Evolutionary conservation across 2,329 filamentous ascomycete genomes (phyloP), one percentile per base, ranked within the genome.

Genomic region (Lachnellula arida): DNA sequence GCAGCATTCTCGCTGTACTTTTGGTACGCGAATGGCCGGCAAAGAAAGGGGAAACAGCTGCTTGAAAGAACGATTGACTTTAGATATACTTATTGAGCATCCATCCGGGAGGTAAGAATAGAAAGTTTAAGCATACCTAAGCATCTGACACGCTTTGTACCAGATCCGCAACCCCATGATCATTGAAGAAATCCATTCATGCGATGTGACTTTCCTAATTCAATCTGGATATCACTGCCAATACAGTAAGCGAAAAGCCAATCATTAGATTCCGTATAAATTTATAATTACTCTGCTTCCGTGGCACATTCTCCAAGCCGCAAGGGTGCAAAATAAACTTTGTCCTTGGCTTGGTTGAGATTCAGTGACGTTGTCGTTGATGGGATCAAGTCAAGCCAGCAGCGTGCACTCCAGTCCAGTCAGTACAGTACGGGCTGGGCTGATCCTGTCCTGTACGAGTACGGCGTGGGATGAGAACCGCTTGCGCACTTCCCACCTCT

Each of bases 1-100:
- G 74, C 64, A 0, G 56, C 73, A 4, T 82, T 85, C 59, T 77
- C 79, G 0, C 37, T 74, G 2, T 79, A 80, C 59, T 86, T 86
- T 63, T 78, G 75, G 61, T 63, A 69, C 32, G 73, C 74, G 11
- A 86, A 86, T 64, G 69, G 68, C 54, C 67, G 70, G 54, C 79
- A 82, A 65, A 70, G 65, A 9, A 71, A 65, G 44, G 80, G 80
- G 1, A 72, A 73, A 63, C 72, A 68, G 35, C 52, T 80, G 2
- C 72, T 86, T 46, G 82, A 85, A 64, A 59, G 56, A 39, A 67
- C 62, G 7, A 43, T 60, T 7, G 60, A 56, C 15, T 68, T 68
- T 53, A 66, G 59, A 59, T 68, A 68, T 60, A 66, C 63, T 54
- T 69, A 63, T 60, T 68, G 53, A 61, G 25, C 2, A 15, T 23